These are phyloP conservation scores for Malassezia japonica DNA, from an alignment of 1,284 basidiomycete species.

Conservation along the genomic window DNA sequence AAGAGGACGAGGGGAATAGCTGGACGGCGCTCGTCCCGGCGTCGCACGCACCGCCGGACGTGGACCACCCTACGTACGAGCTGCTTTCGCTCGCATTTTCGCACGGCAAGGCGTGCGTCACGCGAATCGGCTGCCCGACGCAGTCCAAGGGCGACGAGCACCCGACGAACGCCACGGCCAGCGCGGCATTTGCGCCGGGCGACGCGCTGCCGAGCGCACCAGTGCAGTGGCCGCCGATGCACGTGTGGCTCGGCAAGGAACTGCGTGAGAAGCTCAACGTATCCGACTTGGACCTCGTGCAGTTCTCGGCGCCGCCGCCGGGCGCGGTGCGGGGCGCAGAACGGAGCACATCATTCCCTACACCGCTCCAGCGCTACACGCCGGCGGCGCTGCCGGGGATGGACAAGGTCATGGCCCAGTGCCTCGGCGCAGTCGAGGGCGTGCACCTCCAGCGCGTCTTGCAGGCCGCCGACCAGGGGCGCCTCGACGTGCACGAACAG, in stretches of 20 bases:
- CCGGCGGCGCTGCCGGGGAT: neutral
- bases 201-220: neutral
- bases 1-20: neutral
- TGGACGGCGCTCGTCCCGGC: slow-evolving; percentile 20
- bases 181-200: slow-evolving; percentile 18
- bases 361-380: neutral
- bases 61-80: slow-evolving; percentile 3
- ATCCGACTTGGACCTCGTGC: slow-evolving; percentile 32
- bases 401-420: neutral
- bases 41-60: neutral
- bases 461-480: slow-evolving; percentile 6
- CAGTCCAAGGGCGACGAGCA: neutral
- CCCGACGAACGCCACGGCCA: slow-evolving; percentile 24
- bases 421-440: neutral
- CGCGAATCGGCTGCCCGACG: slow-evolving; percentile 27
- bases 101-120: slow-evolving; percentile 26
- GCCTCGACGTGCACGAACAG: neutral
- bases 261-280: slow-evolving; percentile 32
- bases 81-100: slow-evolving; percentile 20
- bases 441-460: slow-evolving; percentile 4
- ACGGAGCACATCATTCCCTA: no score
- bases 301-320: slow-evolving; percentile 27
- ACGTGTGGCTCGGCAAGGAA: slow-evolving; percentile 26
- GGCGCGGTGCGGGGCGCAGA: slow-evolving; percentile 11
- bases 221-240: slow-evolving; percentile 27